These are phyloP conservation scores for Gynostemma pentaphyllum DNA, from an alignment of 306 rosid genomes.

Conservation along the genomic window DNA sequence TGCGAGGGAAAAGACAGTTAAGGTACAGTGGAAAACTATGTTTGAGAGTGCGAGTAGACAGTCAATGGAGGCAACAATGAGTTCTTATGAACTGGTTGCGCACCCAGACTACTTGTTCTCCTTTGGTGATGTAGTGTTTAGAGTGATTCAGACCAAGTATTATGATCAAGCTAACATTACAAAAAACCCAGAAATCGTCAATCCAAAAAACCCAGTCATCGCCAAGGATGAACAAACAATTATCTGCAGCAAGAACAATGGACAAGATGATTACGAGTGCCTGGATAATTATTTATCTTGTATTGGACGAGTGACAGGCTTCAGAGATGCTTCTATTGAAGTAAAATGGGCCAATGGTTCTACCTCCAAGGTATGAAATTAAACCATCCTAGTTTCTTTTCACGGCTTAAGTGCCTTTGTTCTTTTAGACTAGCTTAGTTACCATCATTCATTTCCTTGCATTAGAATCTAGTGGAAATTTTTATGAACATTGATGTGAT, in stretches of 20 bases:
- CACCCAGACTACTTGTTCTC: slow-evolving; percentile 73
- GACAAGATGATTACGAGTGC: background rate
- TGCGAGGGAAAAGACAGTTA: slow-evolving; percentile 75
- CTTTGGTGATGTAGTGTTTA: slow-evolving; percentile 76
- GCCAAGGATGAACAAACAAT: background rate
- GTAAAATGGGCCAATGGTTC: background rate
- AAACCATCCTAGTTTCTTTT: background rate
- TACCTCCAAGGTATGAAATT: background rate
- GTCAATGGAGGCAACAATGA: slow-evolving; percentile 53
- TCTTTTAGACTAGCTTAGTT: background rate
- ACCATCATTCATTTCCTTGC: too few species aligned
- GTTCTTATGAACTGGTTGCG: slow-evolving; percentile 81
- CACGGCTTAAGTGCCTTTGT: background rate
- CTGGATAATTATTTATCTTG: background rate
- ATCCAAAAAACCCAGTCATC: slow-evolving; percentile 15
- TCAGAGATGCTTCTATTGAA: background rate
- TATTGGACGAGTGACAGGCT: background rate
- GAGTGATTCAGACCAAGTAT: slow-evolving; percentile 42
- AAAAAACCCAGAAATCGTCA: too few species aligned
- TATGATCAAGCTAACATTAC: slow-evolving; percentile 31
- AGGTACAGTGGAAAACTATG: slow-evolving; percentile 53
- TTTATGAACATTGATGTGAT: too few species aligned
- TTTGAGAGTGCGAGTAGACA: slow-evolving; percentile 36
- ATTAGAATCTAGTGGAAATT: too few species aligned
- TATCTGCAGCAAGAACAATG: too few species aligned